Percentiles rank a stretch among this genome's conserved stretches.
phyloP scores from a whole-genome alignment of 352 stramenopile genomes.

The Globisporangium cylindrosporum region DNA sequence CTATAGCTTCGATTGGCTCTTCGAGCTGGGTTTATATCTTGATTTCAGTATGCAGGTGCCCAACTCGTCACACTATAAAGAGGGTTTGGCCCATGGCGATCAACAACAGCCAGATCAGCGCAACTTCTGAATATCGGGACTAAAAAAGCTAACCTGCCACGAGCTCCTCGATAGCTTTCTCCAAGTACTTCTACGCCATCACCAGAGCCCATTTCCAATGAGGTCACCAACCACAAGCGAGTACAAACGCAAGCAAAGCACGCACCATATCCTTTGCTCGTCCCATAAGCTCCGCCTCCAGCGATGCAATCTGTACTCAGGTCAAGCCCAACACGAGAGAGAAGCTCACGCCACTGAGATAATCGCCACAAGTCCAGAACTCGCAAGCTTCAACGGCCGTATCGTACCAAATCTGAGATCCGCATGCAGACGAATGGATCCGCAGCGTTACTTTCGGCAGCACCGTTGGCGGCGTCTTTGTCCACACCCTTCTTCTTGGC shows the following conservation, averaged over 20 bases:
- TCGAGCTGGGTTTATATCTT: background rate
- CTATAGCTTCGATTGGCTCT: background rate
- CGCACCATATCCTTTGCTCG: constrained; percentile 39
- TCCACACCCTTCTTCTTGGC: background rate
- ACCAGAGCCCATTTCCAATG: background rate
- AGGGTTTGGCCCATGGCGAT: background rate
- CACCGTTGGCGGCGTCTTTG: background rate
- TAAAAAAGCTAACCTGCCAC: background rate
- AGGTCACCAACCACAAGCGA: background rate
- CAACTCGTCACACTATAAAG: background rate
- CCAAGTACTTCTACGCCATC: constrained; percentile 7
- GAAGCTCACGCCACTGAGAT: background rate
- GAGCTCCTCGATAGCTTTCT: constrained; percentile 13
- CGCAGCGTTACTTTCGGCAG: background rate
- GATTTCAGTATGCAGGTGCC: background rate
- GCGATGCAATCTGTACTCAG: constrained; percentile 21
- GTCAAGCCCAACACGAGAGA: background rate
- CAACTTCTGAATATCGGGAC: background rate
- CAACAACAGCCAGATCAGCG: too few relatives aligned
- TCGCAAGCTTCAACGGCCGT: background rate
- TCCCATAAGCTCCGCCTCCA: constrained; percentile 33
- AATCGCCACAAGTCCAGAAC: background rate
- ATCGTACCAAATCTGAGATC: constrained; percentile 31
- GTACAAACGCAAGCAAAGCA: background rate
- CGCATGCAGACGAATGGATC: constrained; percentile 37